Evolutionary conservation across 352 stramenopile species (phyloP).

Genomic region (Phytophthora idaei): DNA sequence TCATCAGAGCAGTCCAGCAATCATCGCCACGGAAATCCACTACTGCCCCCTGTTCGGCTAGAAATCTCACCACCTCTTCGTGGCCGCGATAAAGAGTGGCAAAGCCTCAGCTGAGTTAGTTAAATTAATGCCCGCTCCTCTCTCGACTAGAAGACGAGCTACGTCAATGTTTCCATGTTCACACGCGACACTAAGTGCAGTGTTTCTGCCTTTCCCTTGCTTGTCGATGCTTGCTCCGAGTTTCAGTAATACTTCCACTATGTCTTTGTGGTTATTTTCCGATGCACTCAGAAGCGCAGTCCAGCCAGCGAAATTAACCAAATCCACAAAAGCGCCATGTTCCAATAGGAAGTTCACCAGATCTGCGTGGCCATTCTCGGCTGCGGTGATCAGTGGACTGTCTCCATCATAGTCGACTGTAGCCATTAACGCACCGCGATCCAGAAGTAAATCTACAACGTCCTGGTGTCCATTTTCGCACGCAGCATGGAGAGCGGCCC

Average conservation of each 20-base stretch:
- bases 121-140: background rate
- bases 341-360: conserved; percentile 16
- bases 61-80: conserved; percentile 2
- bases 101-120: background rate
- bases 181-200: conserved; percentile 6
- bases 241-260: background rate
- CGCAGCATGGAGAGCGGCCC: conserved; percentile 1
- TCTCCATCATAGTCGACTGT: background rate
- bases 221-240: conserved; percentile 1
- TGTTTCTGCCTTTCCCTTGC: background rate
- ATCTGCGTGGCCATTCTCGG: conserved; percentile 6
- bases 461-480: background rate
- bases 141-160: background rate
- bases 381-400: conserved; percentile 16
- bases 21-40: background rate
- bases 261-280: conserved; percentile 1
- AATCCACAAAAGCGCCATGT: conserved; percentile 1
- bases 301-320: conserved; percentile 1
- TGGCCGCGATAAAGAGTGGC: background rate
- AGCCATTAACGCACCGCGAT: background rate
- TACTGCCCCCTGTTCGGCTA: background rate
- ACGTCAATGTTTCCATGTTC: conserved; percentile 5
- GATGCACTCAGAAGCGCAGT: conserved; percentile 19
- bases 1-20: background rate
- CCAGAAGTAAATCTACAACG: background rate